Evolutionary conservation across 2,329 filamentous ascomycete genomes (phyloP).

Genomic region (Rhytidhysteron rufulum): DNA sequence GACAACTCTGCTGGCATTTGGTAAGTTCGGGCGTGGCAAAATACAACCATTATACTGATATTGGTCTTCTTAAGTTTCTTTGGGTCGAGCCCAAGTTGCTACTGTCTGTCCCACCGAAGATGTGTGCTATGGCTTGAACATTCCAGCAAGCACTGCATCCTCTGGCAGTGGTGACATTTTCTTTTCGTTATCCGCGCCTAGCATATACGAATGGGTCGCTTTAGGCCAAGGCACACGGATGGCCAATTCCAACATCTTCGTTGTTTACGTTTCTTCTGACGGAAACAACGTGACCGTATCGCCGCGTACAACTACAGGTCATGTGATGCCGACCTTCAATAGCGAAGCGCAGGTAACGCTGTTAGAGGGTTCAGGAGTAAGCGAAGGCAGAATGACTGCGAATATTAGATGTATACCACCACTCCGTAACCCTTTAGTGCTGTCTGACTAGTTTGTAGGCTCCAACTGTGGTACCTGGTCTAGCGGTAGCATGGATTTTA

Average conservation of each 20-base stretch:
- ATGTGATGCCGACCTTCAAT: constrained; percentile 42
- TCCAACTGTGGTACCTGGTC: constrained; percentile 52
- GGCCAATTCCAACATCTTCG: constrained; percentile 56
- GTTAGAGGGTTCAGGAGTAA: constrained; percentile 52
- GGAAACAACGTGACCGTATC: constrained; percentile 57
- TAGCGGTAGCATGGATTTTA: constrained; percentile 51
- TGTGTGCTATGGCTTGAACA: constrained; percentile 51
- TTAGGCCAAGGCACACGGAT: constrained; percentile 55
- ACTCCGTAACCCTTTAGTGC: background rate
- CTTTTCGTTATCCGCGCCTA: constrained; percentile 55
- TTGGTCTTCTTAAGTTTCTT: no score
- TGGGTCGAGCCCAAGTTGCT: constrained; percentile 28
- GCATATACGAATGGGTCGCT: constrained; percentile 51
- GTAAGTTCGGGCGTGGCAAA: no score
- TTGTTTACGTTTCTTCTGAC: constrained; percentile 52
- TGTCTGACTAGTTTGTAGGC: constrained; percentile 26
- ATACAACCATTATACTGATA: background rate
- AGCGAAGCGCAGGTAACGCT: constrained; percentile 43
- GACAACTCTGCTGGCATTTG: no score
- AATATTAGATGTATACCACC: constrained; percentile 49
- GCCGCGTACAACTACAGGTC: constrained; percentile 45
- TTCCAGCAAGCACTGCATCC: constrained; percentile 50
- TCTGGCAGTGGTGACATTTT: constrained; percentile 54
- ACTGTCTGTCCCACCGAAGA: constrained; percentile 23
- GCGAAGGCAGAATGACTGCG: constrained; percentile 51